These are phyloP conservation scores for Lanmaoa rubissima DNA, from an alignment of 768 basidiomycete genomes.

Conservation along the genomic window DNA sequence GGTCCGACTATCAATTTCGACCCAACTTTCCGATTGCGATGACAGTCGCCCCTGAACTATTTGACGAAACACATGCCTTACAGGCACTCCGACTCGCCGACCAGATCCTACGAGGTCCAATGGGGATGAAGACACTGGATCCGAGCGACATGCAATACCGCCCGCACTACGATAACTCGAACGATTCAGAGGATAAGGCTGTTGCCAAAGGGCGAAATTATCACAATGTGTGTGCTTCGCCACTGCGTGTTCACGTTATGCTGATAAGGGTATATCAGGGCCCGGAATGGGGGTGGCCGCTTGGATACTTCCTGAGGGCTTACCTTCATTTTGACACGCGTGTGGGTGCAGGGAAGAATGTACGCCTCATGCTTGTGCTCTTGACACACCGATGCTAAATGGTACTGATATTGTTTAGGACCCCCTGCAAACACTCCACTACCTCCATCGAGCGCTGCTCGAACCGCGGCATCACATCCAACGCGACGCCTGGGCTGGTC, in stretches of 20 bases:
- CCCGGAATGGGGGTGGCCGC: constrained; percentile 93
- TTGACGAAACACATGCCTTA: constrained; percentile 77
- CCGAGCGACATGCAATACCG: constrained; percentile 86
- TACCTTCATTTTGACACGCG: constrained; percentile 84
- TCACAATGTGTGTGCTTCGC: constrained; percentile 61
- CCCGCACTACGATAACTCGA: constrained; percentile 89
- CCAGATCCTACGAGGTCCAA: constrained; percentile 73
- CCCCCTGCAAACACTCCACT: constrained; percentile 67
- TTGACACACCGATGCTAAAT: not conserved
- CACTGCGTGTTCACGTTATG: not conserved
- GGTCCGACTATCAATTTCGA: constrained; percentile 96
- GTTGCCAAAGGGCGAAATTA: constrained; percentile 95
- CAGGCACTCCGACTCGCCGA: constrained; percentile 80
- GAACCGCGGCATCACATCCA: constrained; percentile 70
- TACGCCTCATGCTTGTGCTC: constrained; percentile 35
- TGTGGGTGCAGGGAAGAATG: constrained; percentile 65
- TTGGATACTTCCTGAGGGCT: constrained; percentile 93
- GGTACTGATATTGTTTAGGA: constrained; percentile 45
- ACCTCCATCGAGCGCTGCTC: constrained; percentile 73
- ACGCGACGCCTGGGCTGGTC: constrained; percentile 85
- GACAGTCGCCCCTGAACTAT: constrained; percentile 95
- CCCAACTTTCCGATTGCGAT: constrained; percentile 95
- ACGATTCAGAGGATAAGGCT: constrained; percentile 79
- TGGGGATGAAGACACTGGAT: constrained; percentile 97
- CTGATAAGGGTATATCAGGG: constrained; percentile 47